These are phyloP conservation scores for Cladosporium sphaerospermum DNA, from an alignment of 2,329 filamentous ascomycete genomes.

Conservation along the genomic window DNA sequence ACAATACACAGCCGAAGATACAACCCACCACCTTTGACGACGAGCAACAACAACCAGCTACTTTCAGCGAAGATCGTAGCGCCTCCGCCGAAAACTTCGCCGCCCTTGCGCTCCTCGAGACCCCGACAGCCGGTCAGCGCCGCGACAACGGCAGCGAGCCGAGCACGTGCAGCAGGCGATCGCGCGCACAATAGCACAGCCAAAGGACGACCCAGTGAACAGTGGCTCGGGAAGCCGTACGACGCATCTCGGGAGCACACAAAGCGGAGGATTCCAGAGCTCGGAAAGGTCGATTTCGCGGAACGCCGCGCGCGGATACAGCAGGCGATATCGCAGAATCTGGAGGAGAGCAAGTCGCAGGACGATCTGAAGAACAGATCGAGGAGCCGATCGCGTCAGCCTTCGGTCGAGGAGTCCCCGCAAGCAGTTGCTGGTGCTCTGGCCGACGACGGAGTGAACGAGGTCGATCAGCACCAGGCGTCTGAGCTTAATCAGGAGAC, in stretches of 20 bases:
- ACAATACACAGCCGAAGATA: constrained; percentile 28
- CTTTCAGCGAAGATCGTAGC: constrained; percentile 69
- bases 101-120: constrained; percentile 71
- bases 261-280: constrained; percentile 47
- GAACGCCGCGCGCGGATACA: constrained; percentile 76
- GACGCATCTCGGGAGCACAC: constrained; percentile 56
- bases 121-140: constrained; percentile 73
- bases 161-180: constrained; percentile 51
- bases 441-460: neutral
- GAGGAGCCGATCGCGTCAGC: constrained; percentile 16
- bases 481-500: constrained; percentile 14
- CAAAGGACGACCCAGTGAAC: constrained; percentile 39
- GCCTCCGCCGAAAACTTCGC: constrained; percentile 66
- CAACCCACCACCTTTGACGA: constrained; percentile 25
- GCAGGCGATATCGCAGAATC: constrained; percentile 77
- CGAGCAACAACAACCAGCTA: constrained; percentile 21
- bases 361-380: constrained; percentile 14
- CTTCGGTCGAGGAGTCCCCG: constrained; percentile 28
- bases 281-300: constrained; percentile 78
- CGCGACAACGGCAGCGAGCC: constrained; percentile 65
- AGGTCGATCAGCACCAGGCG: constrained; percentile 13
- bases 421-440: constrained; percentile 31
- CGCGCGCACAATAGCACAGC: constrained; percentile 20
- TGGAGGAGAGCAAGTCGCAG: constrained; percentile 52
- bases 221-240: constrained; percentile 68